phyloP scores from a whole-genome alignment of 1,284 basidiomycete species.

The Pascua sp. region DNA sequence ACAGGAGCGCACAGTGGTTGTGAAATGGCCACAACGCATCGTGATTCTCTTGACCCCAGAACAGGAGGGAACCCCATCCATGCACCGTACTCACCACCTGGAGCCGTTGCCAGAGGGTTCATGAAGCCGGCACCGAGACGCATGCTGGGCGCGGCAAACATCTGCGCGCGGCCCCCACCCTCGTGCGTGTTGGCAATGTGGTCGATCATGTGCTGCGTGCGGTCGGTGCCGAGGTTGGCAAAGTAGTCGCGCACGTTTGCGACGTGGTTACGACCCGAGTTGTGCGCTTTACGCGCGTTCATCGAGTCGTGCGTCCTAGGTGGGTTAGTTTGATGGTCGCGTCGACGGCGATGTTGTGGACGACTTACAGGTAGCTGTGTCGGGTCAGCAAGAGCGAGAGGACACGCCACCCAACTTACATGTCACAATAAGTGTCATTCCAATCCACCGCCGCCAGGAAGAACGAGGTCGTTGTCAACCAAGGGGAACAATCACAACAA shows the following conservation, averaged over 20 bases:
- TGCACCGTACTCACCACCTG: slow-evolving; percentile 12
- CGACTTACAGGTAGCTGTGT: slow-evolving; percentile 56
- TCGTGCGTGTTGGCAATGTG: slow-evolving; percentile 91
- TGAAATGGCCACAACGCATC: too few relatives aligned
- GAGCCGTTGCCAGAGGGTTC: slow-evolving; percentile 35
- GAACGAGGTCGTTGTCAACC: background rate
- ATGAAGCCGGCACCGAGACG: slow-evolving; percentile 43
- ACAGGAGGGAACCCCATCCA: too few relatives aligned
- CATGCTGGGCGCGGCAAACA: slow-evolving; percentile 69
- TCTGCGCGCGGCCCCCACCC: slow-evolving; percentile 47
- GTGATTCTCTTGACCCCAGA: background rate
- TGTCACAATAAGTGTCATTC: slow-evolving; percentile 31
- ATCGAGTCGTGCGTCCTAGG: slow-evolving; percentile 39
- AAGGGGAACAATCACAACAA: background rate
- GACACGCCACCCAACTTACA: slow-evolving; percentile 23
- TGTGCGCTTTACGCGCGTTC: slow-evolving; percentile 90
- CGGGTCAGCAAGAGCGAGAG: background rate
- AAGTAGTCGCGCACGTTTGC: slow-evolving; percentile 97
- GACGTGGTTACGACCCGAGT: slow-evolving; percentile 92
- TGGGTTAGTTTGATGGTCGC: background rate
- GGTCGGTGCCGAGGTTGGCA: slow-evolving; percentile 89
- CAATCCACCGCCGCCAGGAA: slow-evolving; percentile 1
- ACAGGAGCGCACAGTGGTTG: too few relatives aligned
- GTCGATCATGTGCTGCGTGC: slow-evolving; percentile 93
- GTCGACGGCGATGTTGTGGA: background rate